Base-by-base conservation (phyloP, 352 stramenopile species). In the Pythium monospermum region DNA sequence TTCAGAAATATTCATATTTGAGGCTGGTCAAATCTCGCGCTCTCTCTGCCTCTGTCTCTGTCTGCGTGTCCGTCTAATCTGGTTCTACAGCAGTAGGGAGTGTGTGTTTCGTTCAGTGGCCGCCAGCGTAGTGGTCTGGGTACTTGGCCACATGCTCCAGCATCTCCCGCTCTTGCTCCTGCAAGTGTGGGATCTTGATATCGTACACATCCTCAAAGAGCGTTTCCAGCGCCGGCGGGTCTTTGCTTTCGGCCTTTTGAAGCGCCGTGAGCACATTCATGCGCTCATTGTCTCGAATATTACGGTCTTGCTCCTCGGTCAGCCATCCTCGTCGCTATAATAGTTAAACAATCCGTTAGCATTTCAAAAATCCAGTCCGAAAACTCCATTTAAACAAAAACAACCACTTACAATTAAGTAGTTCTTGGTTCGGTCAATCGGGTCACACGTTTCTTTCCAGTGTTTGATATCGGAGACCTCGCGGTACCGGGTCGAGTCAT, bases 131-230 rank as follows among this genome's bases (percentile, higher is more conserved):
- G 57, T 93, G 72, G 22, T 97, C 84, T 49, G 91, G 93, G 71
- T 98, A 97, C 68, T 97, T 98, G 41, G 80, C 74, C 0, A 98
- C 67, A 36, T 98, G 92, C 56, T 94, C 80, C 26, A 87, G 38
- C 66, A 98, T 88, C 38, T 96, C 80, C 5, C 75, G 68, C 63
- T 98, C 90, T 87, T 99, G 96, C 37, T 94, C 81, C 67, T 94
- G 55, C 13, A 99, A 69, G 64, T 98, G 85, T 10, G 68, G 76
- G 28, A 95, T 91, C 63, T 98, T 97, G 46, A 95, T 76, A 42
- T 96, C 66, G 66, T 99, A 99, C 2, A 99, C 96, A 64, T 99
- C 97, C 32, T 96, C 84, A 60, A 99, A 99, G 58, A 99, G 88
- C 19, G 88, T 93, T 26, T 90, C 64, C 1, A 98, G 51, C 22